Evolutionary conservation across 2,329 filamentous ascomycete genomes (phyloP), one percentile per base, ranked within the genome.

Genomic region (Aspergillus bombycis): DNA sequence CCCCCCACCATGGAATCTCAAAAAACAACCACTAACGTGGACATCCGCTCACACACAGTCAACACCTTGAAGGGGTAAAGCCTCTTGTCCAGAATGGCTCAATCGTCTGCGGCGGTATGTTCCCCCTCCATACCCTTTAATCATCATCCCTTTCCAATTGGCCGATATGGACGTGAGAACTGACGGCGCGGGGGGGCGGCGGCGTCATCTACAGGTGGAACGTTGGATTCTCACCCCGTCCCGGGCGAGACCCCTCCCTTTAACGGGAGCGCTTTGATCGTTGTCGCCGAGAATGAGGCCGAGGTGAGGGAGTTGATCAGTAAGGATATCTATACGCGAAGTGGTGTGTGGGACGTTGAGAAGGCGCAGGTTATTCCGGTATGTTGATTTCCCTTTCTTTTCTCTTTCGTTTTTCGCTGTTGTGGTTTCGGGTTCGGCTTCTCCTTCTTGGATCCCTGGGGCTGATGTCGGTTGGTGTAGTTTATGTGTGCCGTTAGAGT

Each of bases 281-380:
- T 87, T 45, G 77, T 86, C 34, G 92, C 91, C 9, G 85, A 87
- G 65, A 88, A 84, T 10, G 87, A 85, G 70, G 90, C 93, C 67
- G 90, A 93, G 75, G 86, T 92, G 2, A 75, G 89, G 46, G 85
- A 90, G 70, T 73, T 85, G 58, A 75, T 97, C 54, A 86, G 85
- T 76, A 83, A 86, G 56, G 93, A 97, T 79, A 81, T 93, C 11
- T 97, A 96, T 79, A 82, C 84, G 11, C 84, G 80, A 64, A 83
- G 78, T 50, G 91, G 89, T 0, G 93, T 96, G 10, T 97, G 93
- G 93, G 92, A 97, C 81, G 74, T 91, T 63, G 85, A 89, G 41
- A 91, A 91, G 71, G 87, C 75, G 66, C 71, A 80, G 71, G 76
- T 82, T 62, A 76, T 75, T 70, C 73, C 74, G 62, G 77, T 78